phyloP scores from a whole-genome alignment of 371 early-diverging fungal species.

The Neoconidiobolus thromboides region DNA sequence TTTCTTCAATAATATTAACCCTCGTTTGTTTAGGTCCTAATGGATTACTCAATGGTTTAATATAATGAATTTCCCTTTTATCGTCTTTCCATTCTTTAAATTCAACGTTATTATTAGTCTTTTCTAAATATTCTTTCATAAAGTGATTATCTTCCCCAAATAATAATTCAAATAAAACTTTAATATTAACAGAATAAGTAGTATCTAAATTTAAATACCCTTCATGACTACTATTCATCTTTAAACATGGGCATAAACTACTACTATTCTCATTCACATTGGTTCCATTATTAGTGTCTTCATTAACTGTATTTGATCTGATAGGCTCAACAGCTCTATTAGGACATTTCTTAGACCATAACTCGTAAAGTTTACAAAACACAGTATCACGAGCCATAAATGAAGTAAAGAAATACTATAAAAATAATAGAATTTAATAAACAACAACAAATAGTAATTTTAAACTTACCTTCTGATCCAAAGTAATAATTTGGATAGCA shows the following conservation, averaged over 20 bases:
- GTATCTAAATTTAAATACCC: constrained; percentile 19
- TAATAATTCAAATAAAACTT: constrained; percentile 21
- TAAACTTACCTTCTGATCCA: constrained; percentile 30
- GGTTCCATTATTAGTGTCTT: constrained; percentile 6
- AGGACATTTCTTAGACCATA: constrained; percentile 24
- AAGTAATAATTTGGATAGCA: constrained; percentile 60
- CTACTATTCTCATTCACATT: background rate
- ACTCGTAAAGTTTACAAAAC: constrained; percentile 41
- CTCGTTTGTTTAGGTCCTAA: constrained; percentile 52
- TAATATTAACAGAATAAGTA: background rate
- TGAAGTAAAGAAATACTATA: constrained; percentile 55
- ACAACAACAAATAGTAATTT: background rate
- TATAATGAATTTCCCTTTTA: constrained; percentile 6
- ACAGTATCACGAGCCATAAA: constrained; percentile 63
- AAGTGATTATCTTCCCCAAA: constrained; percentile 15
- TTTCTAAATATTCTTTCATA: constrained; percentile 9
- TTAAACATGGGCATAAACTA: constrained; percentile 7
- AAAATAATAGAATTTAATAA: background rate
- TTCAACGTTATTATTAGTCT: constrained; percentile 12
- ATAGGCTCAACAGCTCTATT: constrained; percentile 16
- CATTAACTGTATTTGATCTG: constrained; percentile 6
- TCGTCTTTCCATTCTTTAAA: constrained; percentile 12
- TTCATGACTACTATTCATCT: constrained; percentile 2
- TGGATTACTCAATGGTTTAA: constrained; percentile 5
- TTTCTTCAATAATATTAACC: constrained; percentile 36